A percentile compares a stretch with the other conserved stretches of the same genome.
Conservation (phyloP, 2,329 filamentous ascomycete species). For the Endothia cerciana region DNA sequence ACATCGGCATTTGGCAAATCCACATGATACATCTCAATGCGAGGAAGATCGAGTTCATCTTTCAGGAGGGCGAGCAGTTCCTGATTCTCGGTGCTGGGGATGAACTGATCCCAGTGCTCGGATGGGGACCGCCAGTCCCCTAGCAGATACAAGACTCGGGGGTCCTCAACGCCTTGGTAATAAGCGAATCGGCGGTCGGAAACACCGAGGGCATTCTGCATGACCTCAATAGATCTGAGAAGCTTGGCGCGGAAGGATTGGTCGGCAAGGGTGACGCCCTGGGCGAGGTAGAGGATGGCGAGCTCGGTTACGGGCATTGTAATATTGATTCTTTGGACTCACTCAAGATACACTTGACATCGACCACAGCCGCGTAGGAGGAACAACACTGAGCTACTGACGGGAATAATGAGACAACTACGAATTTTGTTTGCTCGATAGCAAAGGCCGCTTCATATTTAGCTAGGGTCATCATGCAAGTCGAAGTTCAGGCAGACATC, state of each 20-base stretch:
- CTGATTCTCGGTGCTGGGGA: constrained; percentile 14
- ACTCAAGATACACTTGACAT: too few species aligned
- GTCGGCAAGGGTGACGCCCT: not conserved
- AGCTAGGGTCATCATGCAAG: not conserved
- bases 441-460: not conserved
- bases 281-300: not conserved
- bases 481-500: not conserved
- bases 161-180: constrained; percentile 2
- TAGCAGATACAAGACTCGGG: not conserved
- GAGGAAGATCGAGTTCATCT: not conserved
- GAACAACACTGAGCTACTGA: not conserved
- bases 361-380: not conserved
- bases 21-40: constrained; percentile 13
- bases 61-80: constrained; percentile 5
- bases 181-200: constrained; percentile 9
- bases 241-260: constrained; percentile 1
- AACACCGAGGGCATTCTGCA: constrained; percentile 11
- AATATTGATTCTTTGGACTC: not conserved
- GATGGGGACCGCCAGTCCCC: constrained; percentile 13
- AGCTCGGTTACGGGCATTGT: constrained; percentile 16
- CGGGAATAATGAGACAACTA: not conserved
- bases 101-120: constrained; percentile 15
- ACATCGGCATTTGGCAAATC: constrained; percentile 4
- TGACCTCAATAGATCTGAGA: constrained; percentile 1
- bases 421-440: not conserved